These are phyloP conservation scores for Fusarium proliferatum DNA, from an alignment of 2,329 filamentous ascomycete genomes.

Conservation along the genomic window DNA sequence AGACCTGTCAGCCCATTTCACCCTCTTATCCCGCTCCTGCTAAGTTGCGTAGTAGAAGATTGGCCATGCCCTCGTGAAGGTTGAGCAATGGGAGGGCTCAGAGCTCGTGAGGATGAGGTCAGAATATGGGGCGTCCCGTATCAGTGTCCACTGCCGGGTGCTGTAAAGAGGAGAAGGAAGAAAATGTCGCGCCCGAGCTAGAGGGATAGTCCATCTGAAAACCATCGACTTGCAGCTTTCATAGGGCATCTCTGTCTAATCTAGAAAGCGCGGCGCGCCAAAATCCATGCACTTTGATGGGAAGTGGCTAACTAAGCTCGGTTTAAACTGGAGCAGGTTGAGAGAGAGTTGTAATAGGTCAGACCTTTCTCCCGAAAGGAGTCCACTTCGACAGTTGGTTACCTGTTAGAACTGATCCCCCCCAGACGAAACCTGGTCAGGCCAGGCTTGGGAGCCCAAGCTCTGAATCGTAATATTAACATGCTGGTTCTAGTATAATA, in stretches of 20 bases:
- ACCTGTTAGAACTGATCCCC: constrained; percentile 45
- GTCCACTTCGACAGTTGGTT: constrained; percentile 42
- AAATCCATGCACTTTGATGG: constrained; percentile 43
- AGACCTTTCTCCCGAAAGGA: constrained; percentile 37
- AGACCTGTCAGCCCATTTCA: constrained; percentile 12
- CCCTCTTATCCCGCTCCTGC: constrained; percentile 9
- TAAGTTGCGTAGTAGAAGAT: background rate
- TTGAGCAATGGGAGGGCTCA: constrained; percentile 31
- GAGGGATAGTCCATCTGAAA: constrained; percentile 35
- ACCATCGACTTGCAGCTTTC: constrained; percentile 40
- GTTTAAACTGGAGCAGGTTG: constrained; percentile 36
- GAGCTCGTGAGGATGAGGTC: constrained; percentile 33
- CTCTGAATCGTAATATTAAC: constrained; percentile 34
- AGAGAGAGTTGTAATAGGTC: constrained; percentile 32
- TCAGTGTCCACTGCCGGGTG: constrained; percentile 22
- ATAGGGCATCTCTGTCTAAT: constrained; percentile 36
- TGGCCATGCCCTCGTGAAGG: constrained; percentile 18
- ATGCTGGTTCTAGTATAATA: constrained; percentile 31
- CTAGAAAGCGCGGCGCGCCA: constrained; percentile 30
- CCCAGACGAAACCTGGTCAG: constrained; percentile 40
- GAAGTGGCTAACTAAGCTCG: constrained; percentile 24
- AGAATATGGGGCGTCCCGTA: constrained; percentile 35
- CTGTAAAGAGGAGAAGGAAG: constrained; percentile 22
- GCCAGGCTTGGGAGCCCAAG: constrained; percentile 18
- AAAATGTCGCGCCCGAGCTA: constrained; percentile 37